phyloP scores from a whole-genome alignment of 352 stramenopile genomes.

The Blastocystis sp. region DNA sequence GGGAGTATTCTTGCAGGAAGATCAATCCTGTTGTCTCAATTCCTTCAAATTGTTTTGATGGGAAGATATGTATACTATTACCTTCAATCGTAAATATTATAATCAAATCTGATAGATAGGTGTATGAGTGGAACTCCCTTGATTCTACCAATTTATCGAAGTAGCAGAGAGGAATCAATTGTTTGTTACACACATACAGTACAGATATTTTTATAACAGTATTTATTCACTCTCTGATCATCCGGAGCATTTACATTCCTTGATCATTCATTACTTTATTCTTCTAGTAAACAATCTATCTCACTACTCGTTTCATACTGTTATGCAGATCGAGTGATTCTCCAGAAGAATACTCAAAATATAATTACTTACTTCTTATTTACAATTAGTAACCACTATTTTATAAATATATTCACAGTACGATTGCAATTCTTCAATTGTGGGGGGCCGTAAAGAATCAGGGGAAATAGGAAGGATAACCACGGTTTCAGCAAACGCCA shows the following conservation, averaged over 20 bases:
- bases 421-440: too few relatives aligned
- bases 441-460: too few relatives aligned
- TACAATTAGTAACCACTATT: too few relatives aligned
- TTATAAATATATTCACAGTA: too few relatives aligned
- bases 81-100: not conserved
- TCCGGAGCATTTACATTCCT: too few relatives aligned
- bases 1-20: not conserved
- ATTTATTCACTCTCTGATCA: too few relatives aligned
- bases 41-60: slow-evolving; percentile 20
- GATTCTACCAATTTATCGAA: not conserved
- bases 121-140: not conserved
- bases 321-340: too few relatives aligned
- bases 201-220: slow-evolving; percentile 79
- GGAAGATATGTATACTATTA: slow-evolving; percentile 36
- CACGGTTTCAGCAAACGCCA: not conserved
- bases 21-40: slow-evolving; percentile 39
- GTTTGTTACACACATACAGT: slow-evolving; percentile 75
- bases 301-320: too few relatives aligned
- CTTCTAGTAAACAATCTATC: too few relatives aligned
- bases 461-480: not conserved
- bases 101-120: not conserved
- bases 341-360: too few relatives aligned
- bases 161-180: slow-evolving; percentile 10
- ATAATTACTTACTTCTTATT: too few relatives aligned
- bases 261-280: too few relatives aligned